These are phyloP conservation scores for Simplicillium sp. DNA, from an alignment of 2,329 filamentous ascomycete genomes.

Conservation along the genomic window DNA sequence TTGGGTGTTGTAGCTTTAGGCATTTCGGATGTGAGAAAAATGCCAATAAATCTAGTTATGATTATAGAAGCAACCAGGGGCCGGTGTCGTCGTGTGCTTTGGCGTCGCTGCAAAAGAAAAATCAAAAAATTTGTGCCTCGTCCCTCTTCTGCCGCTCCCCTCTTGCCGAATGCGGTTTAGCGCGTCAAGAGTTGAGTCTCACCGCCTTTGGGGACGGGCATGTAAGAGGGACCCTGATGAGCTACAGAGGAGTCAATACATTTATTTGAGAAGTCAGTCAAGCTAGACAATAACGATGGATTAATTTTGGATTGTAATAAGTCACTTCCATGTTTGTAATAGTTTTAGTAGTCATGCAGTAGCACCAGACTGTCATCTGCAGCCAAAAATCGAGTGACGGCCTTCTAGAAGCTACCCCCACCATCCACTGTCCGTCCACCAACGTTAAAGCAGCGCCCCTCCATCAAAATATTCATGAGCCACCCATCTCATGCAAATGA, in stretches of 20 bases:
- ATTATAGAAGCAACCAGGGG: no score
- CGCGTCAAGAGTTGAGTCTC: no score
- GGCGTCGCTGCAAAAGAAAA: constrained; percentile 13
- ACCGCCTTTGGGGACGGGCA: no score
- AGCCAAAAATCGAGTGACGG: constrained; percentile 4
- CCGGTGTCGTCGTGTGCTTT: constrained; percentile 10
- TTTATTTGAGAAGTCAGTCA: no score
- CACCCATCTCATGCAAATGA: not conserved
- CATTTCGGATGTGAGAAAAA: no score
- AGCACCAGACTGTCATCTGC: not conserved
- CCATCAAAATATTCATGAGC: constrained; percentile 6
- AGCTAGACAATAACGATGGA: no score
- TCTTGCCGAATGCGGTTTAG: no score
- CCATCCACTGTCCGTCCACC: constrained; percentile 4
- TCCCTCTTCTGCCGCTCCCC: constrained; percentile 13
- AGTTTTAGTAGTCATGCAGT: no score
- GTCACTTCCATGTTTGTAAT: no score
- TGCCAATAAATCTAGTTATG: no score
- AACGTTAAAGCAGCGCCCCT: constrained; percentile 3
- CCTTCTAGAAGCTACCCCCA: constrained; percentile 5
- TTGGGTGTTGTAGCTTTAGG: constrained; percentile 63
- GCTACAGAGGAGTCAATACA: not conserved
- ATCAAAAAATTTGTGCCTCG: constrained; percentile 28
- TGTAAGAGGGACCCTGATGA: not conserved
- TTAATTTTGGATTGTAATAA: no score